phyloP scores from a whole-genome alignment of 2,329 filamentous ascomycete genomes.

The Sporothrix inflata region DNA sequence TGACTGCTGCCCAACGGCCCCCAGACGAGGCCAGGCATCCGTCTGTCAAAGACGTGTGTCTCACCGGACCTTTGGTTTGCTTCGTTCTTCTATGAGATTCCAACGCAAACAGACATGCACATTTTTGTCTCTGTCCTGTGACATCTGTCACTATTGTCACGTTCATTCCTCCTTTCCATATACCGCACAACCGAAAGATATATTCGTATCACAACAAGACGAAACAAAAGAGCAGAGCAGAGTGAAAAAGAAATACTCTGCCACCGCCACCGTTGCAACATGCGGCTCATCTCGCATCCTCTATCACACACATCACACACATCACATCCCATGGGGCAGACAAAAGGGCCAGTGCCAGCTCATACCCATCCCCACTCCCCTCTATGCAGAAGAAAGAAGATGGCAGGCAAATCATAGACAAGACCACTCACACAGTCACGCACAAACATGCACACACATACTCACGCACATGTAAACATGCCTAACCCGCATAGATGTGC shows the following conservation, averaged over 20 bases:
- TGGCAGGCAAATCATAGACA: background rate
- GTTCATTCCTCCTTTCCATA: background rate
- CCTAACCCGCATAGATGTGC: background rate
- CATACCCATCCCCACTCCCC: background rate
- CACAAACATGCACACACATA: background rate
- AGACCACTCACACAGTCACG: constrained; percentile 14
- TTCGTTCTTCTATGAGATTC: background rate
- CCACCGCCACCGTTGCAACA: background rate
- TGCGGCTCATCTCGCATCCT: constrained; percentile 14
- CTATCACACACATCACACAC: background rate
- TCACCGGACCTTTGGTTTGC: background rate
- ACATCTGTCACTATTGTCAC: constrained; percentile 9
- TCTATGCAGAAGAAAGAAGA: background rate
- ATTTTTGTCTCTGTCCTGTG: background rate
- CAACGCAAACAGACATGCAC: background rate
- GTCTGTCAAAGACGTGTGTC: background rate
- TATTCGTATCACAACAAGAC: background rate
- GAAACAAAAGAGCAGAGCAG: background rate
- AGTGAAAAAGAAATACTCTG: background rate
- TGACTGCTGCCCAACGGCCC: constrained; percentile 2
- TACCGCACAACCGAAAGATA: background rate
- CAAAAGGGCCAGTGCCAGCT: background rate
- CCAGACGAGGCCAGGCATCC: background rate
- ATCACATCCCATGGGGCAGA: background rate
- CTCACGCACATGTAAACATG: background rate